A percentile compares a stretch with the other conserved stretches of the same genome.
phyloP scores from a whole-genome alignment of 192 early-diverging fungal genomes.

The Coemansia sp. region DNA sequence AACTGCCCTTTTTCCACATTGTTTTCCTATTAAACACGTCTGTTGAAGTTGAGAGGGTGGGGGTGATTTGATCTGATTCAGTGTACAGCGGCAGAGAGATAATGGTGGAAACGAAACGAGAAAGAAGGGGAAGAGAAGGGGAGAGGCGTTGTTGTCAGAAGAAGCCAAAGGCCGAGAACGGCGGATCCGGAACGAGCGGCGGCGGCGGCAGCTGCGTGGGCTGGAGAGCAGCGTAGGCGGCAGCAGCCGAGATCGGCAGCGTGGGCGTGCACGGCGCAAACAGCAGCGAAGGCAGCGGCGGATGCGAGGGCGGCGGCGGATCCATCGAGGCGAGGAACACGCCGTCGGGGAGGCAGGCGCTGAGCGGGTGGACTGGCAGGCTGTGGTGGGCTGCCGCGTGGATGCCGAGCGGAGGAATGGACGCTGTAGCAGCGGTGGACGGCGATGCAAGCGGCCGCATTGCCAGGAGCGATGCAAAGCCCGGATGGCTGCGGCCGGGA shows the following conservation, averaged over 20 bases:
- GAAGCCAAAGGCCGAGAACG: slow-evolving; percentile 14
- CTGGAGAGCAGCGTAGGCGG: not conserved
- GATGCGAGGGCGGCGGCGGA: not conserved
- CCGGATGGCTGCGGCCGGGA: not conserved
- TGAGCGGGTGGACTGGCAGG: not conserved
- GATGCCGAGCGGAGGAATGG: not conserved
- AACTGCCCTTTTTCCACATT: not conserved
- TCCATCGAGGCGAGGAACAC: not conserved
- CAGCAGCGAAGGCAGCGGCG: slow-evolving; percentile 26
- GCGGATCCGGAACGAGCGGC: not conserved
- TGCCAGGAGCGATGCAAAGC: not conserved
- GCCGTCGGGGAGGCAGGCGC: not conserved
- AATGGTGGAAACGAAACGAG: not conserved
- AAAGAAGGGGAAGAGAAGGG: not conserved
- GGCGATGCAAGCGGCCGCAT: not conserved
- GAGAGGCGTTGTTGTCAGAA: not conserved
- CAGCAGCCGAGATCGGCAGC: slow-evolving; percentile 6
- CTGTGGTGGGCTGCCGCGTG: not conserved
- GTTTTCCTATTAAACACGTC: not conserved
- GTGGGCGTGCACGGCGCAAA: slow-evolving; percentile 43
- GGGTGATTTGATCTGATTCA: not conserved
- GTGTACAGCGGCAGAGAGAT: not conserved
- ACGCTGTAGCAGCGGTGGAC: not conserved
- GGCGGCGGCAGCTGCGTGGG: slow-evolving; percentile 4
- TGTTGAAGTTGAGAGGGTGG: not conserved